phyloP scores from a whole-genome alignment of 306 rosid species.

The Sicyos baderoa region DNA sequence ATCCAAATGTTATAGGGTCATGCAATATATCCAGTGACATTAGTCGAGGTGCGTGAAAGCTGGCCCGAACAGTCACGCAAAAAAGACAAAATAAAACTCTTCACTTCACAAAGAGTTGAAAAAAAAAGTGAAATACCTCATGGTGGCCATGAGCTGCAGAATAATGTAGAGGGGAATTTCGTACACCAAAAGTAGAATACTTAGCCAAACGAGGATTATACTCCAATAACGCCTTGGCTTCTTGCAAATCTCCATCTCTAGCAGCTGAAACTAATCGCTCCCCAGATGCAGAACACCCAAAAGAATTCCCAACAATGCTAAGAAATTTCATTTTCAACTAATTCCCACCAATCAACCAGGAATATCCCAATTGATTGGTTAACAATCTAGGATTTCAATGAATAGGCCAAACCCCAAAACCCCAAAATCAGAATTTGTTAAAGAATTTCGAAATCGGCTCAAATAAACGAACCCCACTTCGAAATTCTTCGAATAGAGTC shows the following conservation, averaged over 20 bases:
- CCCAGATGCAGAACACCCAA: conserved; percentile 98
- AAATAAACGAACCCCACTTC: conserved; percentile 4
- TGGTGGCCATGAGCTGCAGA: conserved; percentile 99
- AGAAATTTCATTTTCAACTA: conserved; percentile 50
- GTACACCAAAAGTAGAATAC: conserved; percentile 90
- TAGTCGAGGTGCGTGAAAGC: too few relatives aligned
- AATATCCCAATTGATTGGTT: neutral
- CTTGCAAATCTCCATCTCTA: conserved; percentile 96
- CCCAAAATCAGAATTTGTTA: neutral
- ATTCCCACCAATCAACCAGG: conserved; percentile 17
- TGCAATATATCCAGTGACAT: too few relatives aligned
- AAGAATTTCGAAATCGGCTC: neutral
- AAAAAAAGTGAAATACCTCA: conserved; percentile 46
- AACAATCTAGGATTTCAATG: neutral
- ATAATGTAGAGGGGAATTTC: conserved; percentile 93
- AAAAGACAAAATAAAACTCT: neutral
- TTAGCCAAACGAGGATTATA: conserved; percentile 89
- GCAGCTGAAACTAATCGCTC: conserved; percentile 97
- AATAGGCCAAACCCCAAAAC: neutral
- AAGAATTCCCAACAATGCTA: conserved; percentile 85
- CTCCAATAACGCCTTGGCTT: conserved; percentile 89
- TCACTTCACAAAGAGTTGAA: neutral
- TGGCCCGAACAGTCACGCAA: too few relatives aligned
- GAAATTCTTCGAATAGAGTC: neutral
- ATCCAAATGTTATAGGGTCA: too few relatives aligned